phyloP scores from a whole-genome alignment of 148 eudicot genomes.

The Heliamphora exappendiculata region DNA sequence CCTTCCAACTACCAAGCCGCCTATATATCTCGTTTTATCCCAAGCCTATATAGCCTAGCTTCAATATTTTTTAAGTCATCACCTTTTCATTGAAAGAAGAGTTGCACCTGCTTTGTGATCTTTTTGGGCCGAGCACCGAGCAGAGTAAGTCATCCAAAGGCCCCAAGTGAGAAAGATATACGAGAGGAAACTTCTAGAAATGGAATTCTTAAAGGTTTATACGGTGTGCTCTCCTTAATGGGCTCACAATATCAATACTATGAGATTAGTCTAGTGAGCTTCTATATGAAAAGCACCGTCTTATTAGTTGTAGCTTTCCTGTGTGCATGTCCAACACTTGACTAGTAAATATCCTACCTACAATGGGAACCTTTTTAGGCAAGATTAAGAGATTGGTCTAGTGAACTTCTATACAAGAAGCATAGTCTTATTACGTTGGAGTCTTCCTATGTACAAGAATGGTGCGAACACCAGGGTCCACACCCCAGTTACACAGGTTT shows the following conservation, averaged over 20 bases:
- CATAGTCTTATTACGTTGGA: neutral
- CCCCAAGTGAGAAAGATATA: no score
- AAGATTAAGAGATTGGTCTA: neutral
- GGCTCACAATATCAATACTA: no score
- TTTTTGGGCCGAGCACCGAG: no score
- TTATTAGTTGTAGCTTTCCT: neutral
- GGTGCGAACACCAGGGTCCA: no score
- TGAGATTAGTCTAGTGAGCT: neutral
- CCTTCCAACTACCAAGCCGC: neutral
- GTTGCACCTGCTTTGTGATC: neutral
- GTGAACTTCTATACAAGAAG: neutral
- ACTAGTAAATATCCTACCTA: no score
- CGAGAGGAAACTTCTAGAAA: no score
- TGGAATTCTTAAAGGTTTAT: no score
- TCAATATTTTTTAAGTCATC: neutral
- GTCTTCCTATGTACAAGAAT: neutral
- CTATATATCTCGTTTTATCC: neutral
- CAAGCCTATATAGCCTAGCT: neutral
- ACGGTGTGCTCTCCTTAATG: no score
- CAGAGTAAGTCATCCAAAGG: no score
- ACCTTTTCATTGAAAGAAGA: neutral
- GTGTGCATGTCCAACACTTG: no score
- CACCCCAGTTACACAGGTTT: no score
- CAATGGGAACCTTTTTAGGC: neutral
- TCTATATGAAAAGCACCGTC: neutral